phyloP scores from a whole-genome alignment of 2,329 filamentous ascomycete genomes.

The Talaromyces amestolkiae region DNA sequence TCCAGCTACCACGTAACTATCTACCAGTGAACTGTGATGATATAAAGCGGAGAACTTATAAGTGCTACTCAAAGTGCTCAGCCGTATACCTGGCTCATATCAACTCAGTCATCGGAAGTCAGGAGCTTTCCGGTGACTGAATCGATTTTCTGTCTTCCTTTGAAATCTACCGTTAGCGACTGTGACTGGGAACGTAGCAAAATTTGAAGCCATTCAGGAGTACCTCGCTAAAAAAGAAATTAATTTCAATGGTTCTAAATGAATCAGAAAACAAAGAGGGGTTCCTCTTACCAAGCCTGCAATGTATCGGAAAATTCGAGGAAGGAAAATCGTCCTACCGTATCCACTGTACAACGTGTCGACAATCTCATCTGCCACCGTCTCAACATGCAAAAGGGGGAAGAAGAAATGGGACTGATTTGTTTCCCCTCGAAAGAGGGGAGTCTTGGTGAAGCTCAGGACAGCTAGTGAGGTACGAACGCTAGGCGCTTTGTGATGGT shows the following conservation, averaged over 20 bases:
- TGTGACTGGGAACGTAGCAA: too few relatives aligned
- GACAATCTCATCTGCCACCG: constrained; percentile 26
- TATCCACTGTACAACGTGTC: constrained; percentile 24
- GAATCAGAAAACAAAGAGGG: too few relatives aligned
- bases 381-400: constrained; percentile 27
- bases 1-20: too few relatives aligned
- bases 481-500: constrained; percentile 14
- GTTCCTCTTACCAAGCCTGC: constrained; percentile 24
- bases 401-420: constrained; percentile 26
- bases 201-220: too few relatives aligned
- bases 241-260: too few relatives aligned
- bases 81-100: too few relatives aligned
- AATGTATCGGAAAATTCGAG: constrained; percentile 23
- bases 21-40: too few relatives aligned
- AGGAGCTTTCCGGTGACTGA: background rate
- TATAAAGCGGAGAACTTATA: too few relatives aligned
- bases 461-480: constrained; percentile 25
- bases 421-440: constrained; percentile 27
- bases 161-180: background rate
- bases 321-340: constrained; percentile 23
- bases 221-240: too few relatives aligned
- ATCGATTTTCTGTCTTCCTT: background rate
- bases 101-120: too few relatives aligned
- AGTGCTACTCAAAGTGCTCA: too few relatives aligned
- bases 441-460: constrained; percentile 27